These are phyloP conservation scores for Penicillium longicatenatum DNA, from an alignment of 495 filamentous ascomycete species.

Conservation along the genomic window DNA sequence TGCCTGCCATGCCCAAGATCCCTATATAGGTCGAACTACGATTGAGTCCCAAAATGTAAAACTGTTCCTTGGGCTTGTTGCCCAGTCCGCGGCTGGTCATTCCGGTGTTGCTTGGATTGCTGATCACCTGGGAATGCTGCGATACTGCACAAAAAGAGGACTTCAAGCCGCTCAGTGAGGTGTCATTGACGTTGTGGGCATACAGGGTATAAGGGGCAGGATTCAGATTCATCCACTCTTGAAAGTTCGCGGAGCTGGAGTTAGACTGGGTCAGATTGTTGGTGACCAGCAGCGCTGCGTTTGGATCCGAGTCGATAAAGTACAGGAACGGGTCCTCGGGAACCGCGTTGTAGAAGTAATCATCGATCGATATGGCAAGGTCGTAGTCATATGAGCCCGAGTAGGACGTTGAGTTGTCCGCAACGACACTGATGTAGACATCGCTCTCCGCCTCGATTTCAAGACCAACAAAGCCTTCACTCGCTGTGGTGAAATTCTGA, in stretches of 20 bases:
- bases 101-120: slow-evolving; percentile 53
- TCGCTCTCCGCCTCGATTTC: slow-evolving; percentile 49
- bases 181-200: slow-evolving; percentile 65
- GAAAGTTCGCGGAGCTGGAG: slow-evolving; percentile 38
- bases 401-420: slow-evolving; percentile 60
- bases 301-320: slow-evolving; percentile 78
- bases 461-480: slow-evolving; percentile 58
- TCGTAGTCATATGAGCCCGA: slow-evolving; percentile 70
- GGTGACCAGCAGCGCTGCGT: slow-evolving; percentile 76
- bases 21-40: slow-evolving; percentile 67
- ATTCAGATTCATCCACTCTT: slow-evolving; percentile 56
- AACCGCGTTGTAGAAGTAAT: slow-evolving; percentile 64
- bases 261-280: slow-evolving; percentile 60
- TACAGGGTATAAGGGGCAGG: slow-evolving; percentile 77
- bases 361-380: slow-evolving; percentile 80
- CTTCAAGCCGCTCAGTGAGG: slow-evolving; percentile 63
- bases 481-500: slow-evolving; percentile 47
- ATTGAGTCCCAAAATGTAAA: slow-evolving; percentile 77
- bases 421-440: slow-evolving; percentile 74
- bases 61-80: slow-evolving; percentile 76
- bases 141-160: slow-evolving; percentile 75
- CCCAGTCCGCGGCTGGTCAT: slow-evolving; percentile 67
- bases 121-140: slow-evolving; percentile 61
- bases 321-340: slow-evolving; percentile 52
- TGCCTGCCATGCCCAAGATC: slow-evolving; percentile 66